These are phyloP conservation scores for Saxophila tyrrhenica DNA, from an alignment of 495 filamentous ascomycete species.

Conservation along the genomic window DNA sequence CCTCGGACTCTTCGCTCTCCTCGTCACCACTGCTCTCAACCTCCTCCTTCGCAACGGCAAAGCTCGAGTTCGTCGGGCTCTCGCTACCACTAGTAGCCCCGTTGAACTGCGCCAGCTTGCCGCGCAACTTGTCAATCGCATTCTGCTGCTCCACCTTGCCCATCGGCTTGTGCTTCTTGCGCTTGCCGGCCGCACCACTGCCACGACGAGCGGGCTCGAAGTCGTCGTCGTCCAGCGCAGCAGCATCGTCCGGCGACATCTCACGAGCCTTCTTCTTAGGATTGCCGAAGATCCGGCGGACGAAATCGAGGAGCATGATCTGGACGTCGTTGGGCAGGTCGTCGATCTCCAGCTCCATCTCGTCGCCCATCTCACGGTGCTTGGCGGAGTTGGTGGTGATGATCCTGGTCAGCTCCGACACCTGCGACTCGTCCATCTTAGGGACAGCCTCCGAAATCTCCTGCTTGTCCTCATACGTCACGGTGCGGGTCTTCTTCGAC, in stretches of 20 bases:
- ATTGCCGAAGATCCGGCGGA: slow-evolving; percentile 41
- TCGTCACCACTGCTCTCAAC: slow-evolving; percentile 14
- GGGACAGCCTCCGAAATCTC: slow-evolving; percentile 72
- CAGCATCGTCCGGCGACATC: slow-evolving; percentile 13
- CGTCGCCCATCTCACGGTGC: slow-evolving; percentile 60
- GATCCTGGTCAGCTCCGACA: slow-evolving; percentile 71
- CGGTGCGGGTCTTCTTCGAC: slow-evolving; percentile 18
- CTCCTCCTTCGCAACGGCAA: slow-evolving; percentile 1
- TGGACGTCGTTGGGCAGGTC: slow-evolving; percentile 64
- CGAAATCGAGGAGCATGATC: slow-evolving; percentile 61
- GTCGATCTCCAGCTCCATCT: slow-evolving; percentile 88
- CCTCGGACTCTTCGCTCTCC: slow-evolving; percentile 20
- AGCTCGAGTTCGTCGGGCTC: slow-evolving; percentile 7
- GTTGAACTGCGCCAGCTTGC: slow-evolving; percentile 32
- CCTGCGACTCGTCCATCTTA: slow-evolving; percentile 58
- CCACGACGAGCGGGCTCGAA: slow-evolving; percentile 34
- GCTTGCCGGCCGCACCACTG: slow-evolving; percentile 42
- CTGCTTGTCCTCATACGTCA: slow-evolving; percentile 72
- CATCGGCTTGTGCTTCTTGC: slow-evolving; percentile 99
- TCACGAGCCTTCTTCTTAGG: slow-evolving; percentile 13
- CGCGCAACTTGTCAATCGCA: slow-evolving; percentile 67
- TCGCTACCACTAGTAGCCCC: slow-evolving; percentile 15
- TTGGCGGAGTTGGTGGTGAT: slow-evolving; percentile 78
- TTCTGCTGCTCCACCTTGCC: slow-evolving; percentile 86
- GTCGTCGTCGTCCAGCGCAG: slow-evolving; percentile 31